Evolutionary conservation across 2,329 filamentous ascomycete genomes (phyloP), one percentile per base, ranked within the genome.

Genomic region (Fusarium pininemorale): DNA sequence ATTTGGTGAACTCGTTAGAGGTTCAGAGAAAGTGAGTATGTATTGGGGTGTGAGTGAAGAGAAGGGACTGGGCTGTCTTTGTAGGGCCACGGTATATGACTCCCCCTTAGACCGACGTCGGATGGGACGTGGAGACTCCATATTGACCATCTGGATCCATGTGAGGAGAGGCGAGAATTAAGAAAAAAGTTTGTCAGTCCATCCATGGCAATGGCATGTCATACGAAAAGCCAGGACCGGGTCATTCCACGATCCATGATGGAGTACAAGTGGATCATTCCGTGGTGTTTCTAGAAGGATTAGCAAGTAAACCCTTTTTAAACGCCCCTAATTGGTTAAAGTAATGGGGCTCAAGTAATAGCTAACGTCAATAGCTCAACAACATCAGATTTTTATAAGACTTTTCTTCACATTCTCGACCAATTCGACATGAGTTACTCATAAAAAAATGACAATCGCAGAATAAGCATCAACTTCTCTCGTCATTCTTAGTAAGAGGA

Each of bases 121-220:
- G 69, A 60, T 15, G 41, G 70, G 69, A 60, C 51, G 44, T 62
- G 64, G 62, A 67, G 48, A 26, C 57, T 59, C 32, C 37, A 48
- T 45, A 51, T 38, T 39, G 37, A 10, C 22, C 26, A 48, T 63
- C 44, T 37, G 18, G 44, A 47, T 47, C 38, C 41, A 68, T 58
- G 56, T 60, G 61, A 60, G 41, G 45, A 75, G 63, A 75, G 70
- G 62, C 69, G 37, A 70, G 58, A 22, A 37, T 26, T 30, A 13
- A 28, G 28, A 50, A 70, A 71, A 75, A 75, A 75, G 62, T 75
- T 57, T 74, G 70, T 74, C 73, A 66, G 63, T 75, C 63, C 44
- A 67, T 66, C 60, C 44, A 67, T 66, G 65, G 61, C 55, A 71
- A 50, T 50, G 47, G 47, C 16, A 20, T 75, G 70, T 69, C 73